Percentiles rank a stretch among this genome's conserved stretches.
These are phyloP conservation scores for Catharanthus roseus DNA, from an alignment of 257 asterid species.

Conservation along the genomic window DNA sequence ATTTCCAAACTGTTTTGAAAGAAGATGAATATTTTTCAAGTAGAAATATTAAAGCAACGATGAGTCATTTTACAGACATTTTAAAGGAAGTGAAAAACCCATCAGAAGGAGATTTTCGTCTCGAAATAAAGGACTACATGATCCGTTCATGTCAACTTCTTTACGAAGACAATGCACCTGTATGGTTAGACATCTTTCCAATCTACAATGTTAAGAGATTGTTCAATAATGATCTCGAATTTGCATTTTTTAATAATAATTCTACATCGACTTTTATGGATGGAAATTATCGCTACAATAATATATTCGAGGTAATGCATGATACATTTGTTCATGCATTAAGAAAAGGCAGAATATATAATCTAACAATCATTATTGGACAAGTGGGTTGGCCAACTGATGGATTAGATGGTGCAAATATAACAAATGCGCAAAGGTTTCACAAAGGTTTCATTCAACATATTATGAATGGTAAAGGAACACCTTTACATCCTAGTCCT, in stretches of 20 bases:
- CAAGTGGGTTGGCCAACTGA: slow-evolving; percentile 90
- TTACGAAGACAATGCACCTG: slow-evolving; percentile 43
- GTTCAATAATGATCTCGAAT: slow-evolving; percentile 41
- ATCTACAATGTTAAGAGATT: slow-evolving; percentile 42
- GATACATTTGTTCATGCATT: slow-evolving; percentile 51
- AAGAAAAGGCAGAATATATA: slow-evolving; percentile 28
- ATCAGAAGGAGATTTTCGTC: slow-evolving; percentile 50
- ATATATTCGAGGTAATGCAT: slow-evolving; percentile 57
- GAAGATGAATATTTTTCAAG: neutral
- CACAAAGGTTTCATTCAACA: slow-evolving; percentile 49
- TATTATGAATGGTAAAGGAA: slow-evolving; percentile 44
- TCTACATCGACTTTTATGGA: slow-evolving; percentile 36
- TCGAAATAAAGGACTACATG: slow-evolving; percentile 44
- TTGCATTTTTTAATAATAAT: slow-evolving; percentile 61
- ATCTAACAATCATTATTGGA: slow-evolving; percentile 42
- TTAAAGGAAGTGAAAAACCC: slow-evolving; percentile 23
- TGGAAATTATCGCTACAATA: slow-evolving; percentile 33
- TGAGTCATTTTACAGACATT: neutral
- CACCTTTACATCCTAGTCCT: slow-evolving; percentile 42
- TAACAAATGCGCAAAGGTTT: slow-evolving; percentile 38
- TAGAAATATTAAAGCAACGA: neutral
- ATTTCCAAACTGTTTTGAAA: neutral
- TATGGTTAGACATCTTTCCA: slow-evolving; percentile 64
- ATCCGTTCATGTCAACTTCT: slow-evolving; percentile 28
- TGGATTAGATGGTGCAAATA: slow-evolving; percentile 36